phyloP scores from a whole-genome alignment of 2,329 filamentous ascomycete genomes.

The Phoma sp. region DNA sequence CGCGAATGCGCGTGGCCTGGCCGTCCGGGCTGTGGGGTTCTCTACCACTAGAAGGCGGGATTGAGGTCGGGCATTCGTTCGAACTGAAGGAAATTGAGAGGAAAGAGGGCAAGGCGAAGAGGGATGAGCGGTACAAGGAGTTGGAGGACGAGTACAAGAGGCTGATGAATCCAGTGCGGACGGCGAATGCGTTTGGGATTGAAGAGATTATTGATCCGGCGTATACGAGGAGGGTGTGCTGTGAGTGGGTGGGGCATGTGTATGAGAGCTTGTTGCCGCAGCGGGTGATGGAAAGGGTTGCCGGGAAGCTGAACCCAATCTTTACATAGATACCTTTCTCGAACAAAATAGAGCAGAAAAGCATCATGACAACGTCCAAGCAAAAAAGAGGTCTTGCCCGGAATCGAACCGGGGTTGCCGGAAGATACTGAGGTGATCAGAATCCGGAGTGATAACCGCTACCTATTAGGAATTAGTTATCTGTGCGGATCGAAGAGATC shows the following conservation, averaged over 20 bases:
- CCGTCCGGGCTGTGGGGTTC: conserved; percentile 69
- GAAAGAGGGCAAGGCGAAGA: conserved; percentile 57
- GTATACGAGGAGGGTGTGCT: conserved; percentile 63
- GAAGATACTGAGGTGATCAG: conserved; percentile 14
- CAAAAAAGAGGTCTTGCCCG: conserved; percentile 16
- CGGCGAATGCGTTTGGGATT: conserved; percentile 68
- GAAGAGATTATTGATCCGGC: conserved; percentile 72
- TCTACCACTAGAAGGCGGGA: conserved; percentile 68
- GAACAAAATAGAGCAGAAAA: too few species aligned
- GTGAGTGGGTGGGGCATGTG: conserved; percentile 63
- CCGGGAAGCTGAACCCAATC: conserved; percentile 45
- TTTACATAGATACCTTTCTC: conserved; percentile 30
- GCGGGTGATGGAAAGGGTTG: conserved; percentile 55
- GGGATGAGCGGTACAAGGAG: conserved; percentile 61
- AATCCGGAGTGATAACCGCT: conserved; percentile 21
- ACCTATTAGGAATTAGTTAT: background rate
- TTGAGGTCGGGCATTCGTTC: conserved; percentile 68
- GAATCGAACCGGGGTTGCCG: conserved; percentile 18
- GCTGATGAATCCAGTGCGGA: conserved; percentile 70
- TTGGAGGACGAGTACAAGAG: conserved; percentile 67
- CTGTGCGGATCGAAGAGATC: background rate
- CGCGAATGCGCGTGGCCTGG: conserved; percentile 68
- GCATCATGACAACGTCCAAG: too few species aligned
- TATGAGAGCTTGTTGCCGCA: conserved; percentile 62
- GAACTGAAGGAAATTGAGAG: conserved; percentile 64